phyloP scores from a whole-genome alignment of 495 filamentous ascomycete genomes.

The Chaetomium fimeti region DNA sequence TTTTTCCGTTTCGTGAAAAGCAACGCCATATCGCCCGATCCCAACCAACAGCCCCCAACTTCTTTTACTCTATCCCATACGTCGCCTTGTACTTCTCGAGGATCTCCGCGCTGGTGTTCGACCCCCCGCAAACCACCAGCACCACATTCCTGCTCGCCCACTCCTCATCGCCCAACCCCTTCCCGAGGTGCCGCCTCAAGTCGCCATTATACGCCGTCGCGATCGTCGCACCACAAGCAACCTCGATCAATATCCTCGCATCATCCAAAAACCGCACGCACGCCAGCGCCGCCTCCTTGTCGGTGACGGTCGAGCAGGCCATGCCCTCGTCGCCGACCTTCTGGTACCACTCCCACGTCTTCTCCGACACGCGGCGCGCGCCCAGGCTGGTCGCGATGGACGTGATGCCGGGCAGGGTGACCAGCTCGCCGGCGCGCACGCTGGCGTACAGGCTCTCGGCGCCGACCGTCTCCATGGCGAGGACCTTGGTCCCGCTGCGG shows the following conservation, averaged over 20 bases:
- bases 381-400: conserved; percentile 79
- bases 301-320: conserved; percentile 66
- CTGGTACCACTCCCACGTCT: conserved; percentile 63
- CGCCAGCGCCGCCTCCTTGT: conserved; percentile 76
- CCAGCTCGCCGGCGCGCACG: conserved; percentile 57
- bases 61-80: conserved; percentile 42
- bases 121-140: conserved; percentile 83
- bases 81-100: conserved; percentile 61
- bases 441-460: conserved; percentile 68
- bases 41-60: background rate
- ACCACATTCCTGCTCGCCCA: conserved; percentile 68
- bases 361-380: conserved; percentile 66
- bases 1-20: conserved; percentile 1
- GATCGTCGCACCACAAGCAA: conserved; percentile 77
- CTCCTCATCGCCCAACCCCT: conserved; percentile 52
- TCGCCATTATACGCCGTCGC: conserved; percentile 65
- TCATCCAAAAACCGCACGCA: conserved; percentile 77
- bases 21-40: background rate
- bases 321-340: conserved; percentile 46
- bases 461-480: conserved; percentile 80
- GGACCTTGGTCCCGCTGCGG: conserved; percentile 50
- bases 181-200: conserved; percentile 59
- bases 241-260: conserved; percentile 77
- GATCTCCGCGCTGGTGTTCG: conserved; percentile 66
- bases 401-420: conserved; percentile 72